Conservation (phyloP, 495 filamentous ascomycete species). For the Hypoxylon rickii region DNA sequence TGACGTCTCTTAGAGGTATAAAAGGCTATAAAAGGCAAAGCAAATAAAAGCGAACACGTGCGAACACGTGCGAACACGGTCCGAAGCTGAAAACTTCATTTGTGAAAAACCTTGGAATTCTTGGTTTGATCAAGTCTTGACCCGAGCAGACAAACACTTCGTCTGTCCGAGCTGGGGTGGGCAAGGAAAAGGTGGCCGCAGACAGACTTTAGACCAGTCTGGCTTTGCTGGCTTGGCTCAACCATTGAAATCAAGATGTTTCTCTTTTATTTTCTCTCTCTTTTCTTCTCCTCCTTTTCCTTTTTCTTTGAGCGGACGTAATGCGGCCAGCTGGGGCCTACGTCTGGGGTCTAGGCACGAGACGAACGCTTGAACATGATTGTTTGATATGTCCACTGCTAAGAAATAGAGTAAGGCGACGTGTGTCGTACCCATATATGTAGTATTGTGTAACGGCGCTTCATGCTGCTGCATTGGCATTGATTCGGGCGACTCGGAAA, state of each 20-base stretch:
- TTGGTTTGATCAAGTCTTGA: not conserved
- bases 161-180: slow-evolving; percentile 17
- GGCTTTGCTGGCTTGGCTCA: slow-evolving; percentile 21
- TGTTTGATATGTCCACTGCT: slow-evolving; percentile 21
- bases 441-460: slow-evolving; percentile 29
- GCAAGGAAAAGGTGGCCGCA: slow-evolving; percentile 10
- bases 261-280: not conserved
- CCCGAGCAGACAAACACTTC: not conserved
- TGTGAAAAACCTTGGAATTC: not conserved
- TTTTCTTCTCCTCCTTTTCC: not conserved
- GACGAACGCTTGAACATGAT: slow-evolving; percentile 2
- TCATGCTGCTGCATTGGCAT: slow-evolving; percentile 20
- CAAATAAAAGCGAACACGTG: not conserved
- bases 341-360: slow-evolving; percentile 15
- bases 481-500: slow-evolving; percentile 31
- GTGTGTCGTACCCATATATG: slow-evolving; percentile 28
- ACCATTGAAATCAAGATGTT: too few species aligned
- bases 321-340: slow-evolving; percentile 16
- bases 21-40: not conserved
- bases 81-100: slow-evolving; percentile 8
- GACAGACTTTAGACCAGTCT: slow-evolving; percentile 15
- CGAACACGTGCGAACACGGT: slow-evolving; percentile 7
- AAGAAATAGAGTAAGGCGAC: slow-evolving; percentile 11
- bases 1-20: not conserved
- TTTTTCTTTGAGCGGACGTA: slow-evolving; percentile 4